Evolutionary conservation across 192 early-diverging fungal species (phyloP).

Genomic region (Irineochytrium annulatum): DNA sequence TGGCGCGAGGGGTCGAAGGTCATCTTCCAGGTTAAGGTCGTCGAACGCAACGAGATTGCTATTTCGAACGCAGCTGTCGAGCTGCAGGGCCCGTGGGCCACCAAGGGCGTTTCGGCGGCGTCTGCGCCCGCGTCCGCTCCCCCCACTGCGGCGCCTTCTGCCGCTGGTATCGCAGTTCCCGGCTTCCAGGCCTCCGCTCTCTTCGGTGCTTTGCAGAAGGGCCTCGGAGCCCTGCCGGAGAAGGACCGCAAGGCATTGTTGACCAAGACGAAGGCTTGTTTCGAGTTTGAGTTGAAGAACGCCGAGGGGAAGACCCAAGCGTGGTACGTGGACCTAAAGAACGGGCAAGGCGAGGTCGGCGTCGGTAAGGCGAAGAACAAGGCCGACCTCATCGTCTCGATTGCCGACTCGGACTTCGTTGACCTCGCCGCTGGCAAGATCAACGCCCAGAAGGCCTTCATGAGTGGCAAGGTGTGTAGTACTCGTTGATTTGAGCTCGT

Average conservation of each 20-base stretch:
- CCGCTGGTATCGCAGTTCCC: conserved; percentile 45
- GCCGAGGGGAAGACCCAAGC: conserved; percentile 59
- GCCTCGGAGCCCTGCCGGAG: conserved; percentile 51
- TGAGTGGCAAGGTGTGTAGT: conserved; percentile 71
- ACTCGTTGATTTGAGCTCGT: conserved; percentile 27
- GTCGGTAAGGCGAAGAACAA: conserved; percentile 53
- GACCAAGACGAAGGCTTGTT: conserved; percentile 77
- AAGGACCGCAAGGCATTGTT: conserved; percentile 60
- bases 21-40: conserved; percentile 89
- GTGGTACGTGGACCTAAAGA: conserved; percentile 87
- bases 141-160: conserved; percentile 27
- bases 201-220: conserved; percentile 63
- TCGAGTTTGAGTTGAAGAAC: conserved; percentile 85
- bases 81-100: conserved; percentile 49
- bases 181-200: conserved; percentile 77
- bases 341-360: conserved; percentile 55
- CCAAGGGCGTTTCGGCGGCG: conserved; percentile 12
- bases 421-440: conserved; percentile 79
- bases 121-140: conserved; percentile 21
- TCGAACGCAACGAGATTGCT: conserved; percentile 87
- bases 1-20: conserved; percentile 89
- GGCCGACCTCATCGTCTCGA: conserved; percentile 67
- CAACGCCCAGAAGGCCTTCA: conserved; percentile 87
- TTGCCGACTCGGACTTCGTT: conserved; percentile 79
- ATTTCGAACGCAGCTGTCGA: conserved; percentile 92